Evolutionary conservation across 768 basidiomycete genomes (phyloP).

Genomic region (Rhodotorula babjevae): DNA sequence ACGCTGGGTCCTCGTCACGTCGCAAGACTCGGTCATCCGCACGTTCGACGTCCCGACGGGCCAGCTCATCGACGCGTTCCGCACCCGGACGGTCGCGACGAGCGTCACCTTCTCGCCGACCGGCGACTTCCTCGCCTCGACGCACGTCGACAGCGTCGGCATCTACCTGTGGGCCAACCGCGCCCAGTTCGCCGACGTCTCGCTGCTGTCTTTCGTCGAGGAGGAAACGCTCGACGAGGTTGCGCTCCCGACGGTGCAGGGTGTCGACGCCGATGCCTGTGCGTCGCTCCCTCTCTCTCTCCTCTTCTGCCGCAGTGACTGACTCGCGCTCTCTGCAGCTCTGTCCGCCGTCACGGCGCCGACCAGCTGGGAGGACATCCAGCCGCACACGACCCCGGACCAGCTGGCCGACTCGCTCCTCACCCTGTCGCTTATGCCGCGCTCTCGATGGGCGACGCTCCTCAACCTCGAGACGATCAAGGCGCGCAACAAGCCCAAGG

Average conservation of each 20-base stretch:
- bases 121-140: slow-evolving; percentile 89
- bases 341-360: slow-evolving; percentile 67
- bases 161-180: slow-evolving; percentile 98
- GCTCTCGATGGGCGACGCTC: slow-evolving; percentile 93
- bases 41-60: slow-evolving; percentile 96
- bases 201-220: slow-evolving; percentile 73
- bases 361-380: slow-evolving; percentile 43
- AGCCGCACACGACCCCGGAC: slow-evolving; percentile 59
- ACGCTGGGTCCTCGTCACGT: slow-evolving; percentile 82
- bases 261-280: slow-evolving; percentile 75
- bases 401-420: slow-evolving; percentile 86
- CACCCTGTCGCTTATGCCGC: slow-evolving; percentile 83
- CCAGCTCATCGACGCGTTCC: slow-evolving; percentile 83
- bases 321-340: slow-evolving; percentile 55
- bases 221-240: slow-evolving; percentile 63
- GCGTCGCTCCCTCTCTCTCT: slow-evolving; percentile 32
- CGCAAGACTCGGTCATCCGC: slow-evolving; percentile 83
- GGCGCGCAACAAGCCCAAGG: slow-evolving; percentile 93
- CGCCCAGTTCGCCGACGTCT: slow-evolving; percentile 82
- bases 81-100: slow-evolving; percentile 77
- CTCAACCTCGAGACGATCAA: slow-evolving; percentile 91
- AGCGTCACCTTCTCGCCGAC: slow-evolving; percentile 89
- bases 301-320: background rate
- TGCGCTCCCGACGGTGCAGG: slow-evolving; percentile 77
- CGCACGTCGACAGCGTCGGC: slow-evolving; percentile 89